Conservation (phyloP, 495 filamentous ascomycete genomes). For the Talaromyces wortmannii region DNA sequence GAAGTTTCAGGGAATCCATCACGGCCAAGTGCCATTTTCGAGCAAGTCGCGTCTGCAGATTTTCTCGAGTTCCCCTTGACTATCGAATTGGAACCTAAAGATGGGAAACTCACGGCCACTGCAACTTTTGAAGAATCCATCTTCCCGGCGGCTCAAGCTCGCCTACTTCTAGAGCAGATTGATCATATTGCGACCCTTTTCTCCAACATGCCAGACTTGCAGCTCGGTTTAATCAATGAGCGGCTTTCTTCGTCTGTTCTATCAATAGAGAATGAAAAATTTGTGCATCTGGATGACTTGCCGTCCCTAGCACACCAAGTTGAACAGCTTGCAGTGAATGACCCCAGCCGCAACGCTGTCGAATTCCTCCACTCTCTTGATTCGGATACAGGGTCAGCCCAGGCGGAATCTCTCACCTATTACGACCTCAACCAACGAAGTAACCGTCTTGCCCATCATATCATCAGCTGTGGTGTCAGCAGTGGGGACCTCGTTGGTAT, state of each 20-base stretch:
- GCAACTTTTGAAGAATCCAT: slow-evolving; percentile 45
- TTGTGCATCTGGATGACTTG: slow-evolving; percentile 4
- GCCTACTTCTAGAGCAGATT: slow-evolving; percentile 51
- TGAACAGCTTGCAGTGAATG: slow-evolving; percentile 38
- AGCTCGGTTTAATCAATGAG: slow-evolving; percentile 23
- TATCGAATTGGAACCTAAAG: slow-evolving; percentile 59
- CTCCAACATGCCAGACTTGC: slow-evolving; percentile 23
- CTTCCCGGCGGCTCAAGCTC: slow-evolving; percentile 40
- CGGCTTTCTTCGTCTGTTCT: slow-evolving; percentile 30
- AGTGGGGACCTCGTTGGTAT: slow-evolving; percentile 55
- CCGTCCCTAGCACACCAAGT: slow-evolving; percentile 41
- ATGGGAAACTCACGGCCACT: slow-evolving; percentile 28
- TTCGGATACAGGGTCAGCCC: slow-evolving; percentile 8
- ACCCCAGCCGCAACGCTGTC: slow-evolving; percentile 49
- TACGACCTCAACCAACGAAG: slow-evolving; percentile 50
- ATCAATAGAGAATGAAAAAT: slow-evolving; percentile 47
- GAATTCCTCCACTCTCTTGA: slow-evolving; percentile 46
- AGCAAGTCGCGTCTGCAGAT: slow-evolving; percentile 49
- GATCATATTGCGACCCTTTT: slow-evolving; percentile 42
- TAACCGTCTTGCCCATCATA: slow-evolving; percentile 55
- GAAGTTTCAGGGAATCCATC: slow-evolving; percentile 47
- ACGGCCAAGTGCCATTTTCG: slow-evolving; percentile 21
- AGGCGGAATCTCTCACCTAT: slow-evolving; percentile 48
- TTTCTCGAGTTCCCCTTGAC: slow-evolving; percentile 66
- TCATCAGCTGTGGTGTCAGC: slow-evolving; percentile 36